These are phyloP conservation scores for Penicillium sp. DNA, from an alignment of 2,329 filamentous ascomycete species.

Conservation along the genomic window DNA sequence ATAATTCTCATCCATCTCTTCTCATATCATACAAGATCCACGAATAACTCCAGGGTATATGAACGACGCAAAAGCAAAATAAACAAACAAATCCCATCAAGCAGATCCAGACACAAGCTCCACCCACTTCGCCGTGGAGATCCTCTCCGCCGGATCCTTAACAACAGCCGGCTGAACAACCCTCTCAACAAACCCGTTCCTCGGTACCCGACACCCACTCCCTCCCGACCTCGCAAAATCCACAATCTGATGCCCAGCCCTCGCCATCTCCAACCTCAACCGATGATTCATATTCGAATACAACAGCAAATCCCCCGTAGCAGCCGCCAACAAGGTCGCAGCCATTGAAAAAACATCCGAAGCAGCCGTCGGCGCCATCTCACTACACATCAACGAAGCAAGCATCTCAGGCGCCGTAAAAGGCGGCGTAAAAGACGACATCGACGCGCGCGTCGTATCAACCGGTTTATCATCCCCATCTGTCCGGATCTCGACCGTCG, in stretches of 20 bases:
- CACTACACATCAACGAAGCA: constrained; percentile 35
- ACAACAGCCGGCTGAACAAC: constrained; percentile 38
- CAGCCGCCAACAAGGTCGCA: constrained; percentile 44
- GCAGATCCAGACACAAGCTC: constrained; percentile 15
- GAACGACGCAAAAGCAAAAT: constrained; percentile 6
- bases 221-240: constrained; percentile 39
- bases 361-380: constrained; percentile 34
- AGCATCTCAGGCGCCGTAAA: constrained; percentile 48
- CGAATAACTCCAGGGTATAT: constrained; percentile 21
- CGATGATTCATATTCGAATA: constrained; percentile 41
- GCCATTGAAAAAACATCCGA: constrained; percentile 48
- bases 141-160: constrained; percentile 37
- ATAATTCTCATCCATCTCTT: background rate
- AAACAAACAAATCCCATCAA: background rate
- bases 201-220: constrained; percentile 39
- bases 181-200: constrained; percentile 41
- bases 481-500: constrained; percentile 30
- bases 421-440: constrained; percentile 44
- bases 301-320: constrained; percentile 45
- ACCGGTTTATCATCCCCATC: constrained; percentile 6
- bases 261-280: constrained; percentile 43
- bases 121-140: constrained; percentile 34
- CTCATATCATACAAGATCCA: constrained; percentile 3
- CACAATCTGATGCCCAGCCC: constrained; percentile 44
- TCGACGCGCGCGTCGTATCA: constrained; percentile 20